phyloP scores from a whole-genome alignment of 805 yeast species.

The Candida nemodendra region DNA sequence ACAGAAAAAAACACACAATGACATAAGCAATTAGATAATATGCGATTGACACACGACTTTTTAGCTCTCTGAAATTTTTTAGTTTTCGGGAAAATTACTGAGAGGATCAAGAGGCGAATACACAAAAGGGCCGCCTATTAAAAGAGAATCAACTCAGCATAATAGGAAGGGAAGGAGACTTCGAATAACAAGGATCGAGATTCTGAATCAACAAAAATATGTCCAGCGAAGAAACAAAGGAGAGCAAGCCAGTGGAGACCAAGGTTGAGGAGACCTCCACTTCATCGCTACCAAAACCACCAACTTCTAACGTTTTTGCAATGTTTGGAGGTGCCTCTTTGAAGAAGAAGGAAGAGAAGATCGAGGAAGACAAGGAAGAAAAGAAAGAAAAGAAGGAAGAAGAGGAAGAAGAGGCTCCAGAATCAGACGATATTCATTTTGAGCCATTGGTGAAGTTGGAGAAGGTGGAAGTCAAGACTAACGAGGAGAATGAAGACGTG shows the following conservation, averaged over 20 bases:
- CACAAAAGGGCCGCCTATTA: background rate
- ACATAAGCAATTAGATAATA: too few species aligned
- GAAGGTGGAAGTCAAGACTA: slow-evolving; percentile 94
- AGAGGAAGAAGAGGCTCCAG: slow-evolving; percentile 61
- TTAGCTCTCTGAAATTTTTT: background rate
- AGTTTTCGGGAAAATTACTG: background rate
- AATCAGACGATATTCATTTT: slow-evolving; percentile 84
- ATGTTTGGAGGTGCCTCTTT: slow-evolving; percentile 93
- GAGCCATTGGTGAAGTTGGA: slow-evolving; percentile 95
- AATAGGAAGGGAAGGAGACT: background rate
- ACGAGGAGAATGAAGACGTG: slow-evolving; percentile 87
- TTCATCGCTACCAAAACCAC: slow-evolving; percentile 51
- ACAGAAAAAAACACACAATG: too few species aligned
- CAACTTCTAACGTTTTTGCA: slow-evolving; percentile 81
- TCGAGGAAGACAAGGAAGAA: slow-evolving; percentile 36
- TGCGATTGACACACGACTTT: background rate
- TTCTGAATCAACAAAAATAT: background rate
- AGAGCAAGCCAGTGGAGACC: slow-evolving; percentile 14
- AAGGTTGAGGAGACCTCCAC: slow-evolving; percentile 23
- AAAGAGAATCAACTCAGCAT: too few species aligned
- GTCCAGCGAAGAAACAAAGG: slow-evolving; percentile 5
- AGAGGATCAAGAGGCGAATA: background rate
- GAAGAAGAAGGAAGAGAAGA: slow-evolving; percentile 48
- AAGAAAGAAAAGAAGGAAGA: slow-evolving; percentile 32
- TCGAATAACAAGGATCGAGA: background rate